Evolutionary conservation across 2,329 filamentous ascomycete species (phyloP).

Genomic region (Huntiella abstrusa): DNA sequence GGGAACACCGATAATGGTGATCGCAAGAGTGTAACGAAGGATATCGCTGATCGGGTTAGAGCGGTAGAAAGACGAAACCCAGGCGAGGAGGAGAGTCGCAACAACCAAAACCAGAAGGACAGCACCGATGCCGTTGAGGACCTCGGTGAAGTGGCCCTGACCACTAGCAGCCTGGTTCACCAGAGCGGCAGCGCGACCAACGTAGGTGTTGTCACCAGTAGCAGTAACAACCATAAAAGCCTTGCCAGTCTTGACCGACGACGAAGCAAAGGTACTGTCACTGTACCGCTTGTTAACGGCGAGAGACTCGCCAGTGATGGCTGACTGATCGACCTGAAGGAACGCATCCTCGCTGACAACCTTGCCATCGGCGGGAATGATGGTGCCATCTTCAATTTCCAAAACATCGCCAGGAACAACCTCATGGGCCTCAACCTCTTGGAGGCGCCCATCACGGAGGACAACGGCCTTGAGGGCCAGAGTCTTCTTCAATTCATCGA

Average conservation of each 20-base stretch:
- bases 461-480: conserved; percentile 76
- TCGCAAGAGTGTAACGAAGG: conserved; percentile 67
- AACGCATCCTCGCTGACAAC: conserved; percentile 70
- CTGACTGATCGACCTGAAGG: conserved; percentile 56
- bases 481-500: conserved; percentile 81
- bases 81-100: conserved; percentile 62
- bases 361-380: conserved; percentile 74
- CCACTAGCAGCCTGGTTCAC: conserved; percentile 58
- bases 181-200: conserved; percentile 72
- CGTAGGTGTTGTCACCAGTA: conserved; percentile 78
- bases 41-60: conserved; percentile 65
- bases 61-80: conserved; percentile 79
- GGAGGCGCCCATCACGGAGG: conserved; percentile 56
- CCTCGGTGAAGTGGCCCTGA: conserved; percentile 76
- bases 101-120: conserved; percentile 64
- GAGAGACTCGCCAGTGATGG: conserved; percentile 43
- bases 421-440: conserved; percentile 64
- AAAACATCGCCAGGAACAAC: conserved; percentile 83
- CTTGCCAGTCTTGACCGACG: conserved; percentile 77
- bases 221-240: conserved; percentile 65
- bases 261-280: conserved; percentile 70
- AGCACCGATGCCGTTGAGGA: conserved; percentile 72
- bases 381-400: conserved; percentile 72
- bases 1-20: conserved; percentile 81
- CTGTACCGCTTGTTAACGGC: conserved; percentile 74